Percentiles rank a stretch among this genome's conserved stretches.
Evolutionary conservation across 208 protist genomes (phyloP).

Genomic region (Acanthamoeba polyphaga): DNA sequence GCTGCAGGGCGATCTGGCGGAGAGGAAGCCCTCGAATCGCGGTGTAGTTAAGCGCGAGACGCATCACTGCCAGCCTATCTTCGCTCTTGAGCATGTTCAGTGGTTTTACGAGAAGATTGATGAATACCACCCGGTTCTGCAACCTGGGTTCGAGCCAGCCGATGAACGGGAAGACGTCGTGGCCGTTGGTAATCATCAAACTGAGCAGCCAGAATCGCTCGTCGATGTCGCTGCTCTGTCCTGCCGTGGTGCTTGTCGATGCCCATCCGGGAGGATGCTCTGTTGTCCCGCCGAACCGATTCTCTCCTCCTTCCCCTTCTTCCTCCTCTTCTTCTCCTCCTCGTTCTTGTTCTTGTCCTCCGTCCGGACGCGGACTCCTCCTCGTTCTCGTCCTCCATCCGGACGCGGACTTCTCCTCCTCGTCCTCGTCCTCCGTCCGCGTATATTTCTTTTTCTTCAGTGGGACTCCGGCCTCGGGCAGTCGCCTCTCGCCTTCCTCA

Average conservation of each 20-base stretch:
- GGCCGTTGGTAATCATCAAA: not conserved
- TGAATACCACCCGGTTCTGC: not conserved
- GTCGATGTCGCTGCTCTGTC: not conserved
- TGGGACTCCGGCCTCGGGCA: no score
- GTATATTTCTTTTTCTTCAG: no score
- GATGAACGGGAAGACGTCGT: not conserved
- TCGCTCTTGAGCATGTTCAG: not conserved
- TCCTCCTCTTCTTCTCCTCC: no score
- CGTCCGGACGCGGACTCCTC: no score
- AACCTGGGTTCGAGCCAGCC: not conserved
- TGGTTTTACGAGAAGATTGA: not conserved
- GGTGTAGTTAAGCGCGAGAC: not conserved
- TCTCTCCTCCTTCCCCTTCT: not conserved
- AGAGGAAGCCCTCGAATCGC: not conserved
- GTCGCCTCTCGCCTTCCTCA: no score
- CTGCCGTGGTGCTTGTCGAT: not conserved
- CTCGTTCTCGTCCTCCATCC: no score
- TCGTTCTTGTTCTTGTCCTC: no score
- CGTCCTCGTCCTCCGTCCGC: no score
- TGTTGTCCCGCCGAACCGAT: not conserved
- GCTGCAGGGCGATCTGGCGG: not conserved
- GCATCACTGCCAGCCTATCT: not conserved
- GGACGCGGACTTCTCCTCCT: no score
- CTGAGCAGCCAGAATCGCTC: slow-evolving; percentile 4
- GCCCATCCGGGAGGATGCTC: not conserved